Percentiles rank a stretch among this genome's conserved stretches.
These are phyloP conservation scores for Stevia rebaudiana DNA, from an alignment of 140 eudicot genomes.

Conservation along the genomic window DNA sequence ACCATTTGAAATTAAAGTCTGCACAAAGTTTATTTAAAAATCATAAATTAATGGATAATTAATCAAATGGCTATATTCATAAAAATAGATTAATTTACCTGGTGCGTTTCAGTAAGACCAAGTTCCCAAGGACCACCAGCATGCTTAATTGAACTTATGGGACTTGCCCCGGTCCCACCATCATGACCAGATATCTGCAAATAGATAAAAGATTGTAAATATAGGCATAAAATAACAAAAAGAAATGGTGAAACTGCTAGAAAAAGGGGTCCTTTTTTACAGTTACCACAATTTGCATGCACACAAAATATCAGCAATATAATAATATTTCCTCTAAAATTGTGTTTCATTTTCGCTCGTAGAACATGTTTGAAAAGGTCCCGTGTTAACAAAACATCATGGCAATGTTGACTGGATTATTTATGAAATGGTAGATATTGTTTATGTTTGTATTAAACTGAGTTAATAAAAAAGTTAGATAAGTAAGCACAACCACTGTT, in stretches of 20 bases:
- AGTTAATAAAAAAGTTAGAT: neutral
- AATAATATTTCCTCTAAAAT: neutral
- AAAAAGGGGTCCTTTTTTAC: neutral
- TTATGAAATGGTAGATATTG: neutral
- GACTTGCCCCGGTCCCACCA: constrained; percentile 99
- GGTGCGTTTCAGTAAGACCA: constrained; percentile 95
- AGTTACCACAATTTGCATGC: neutral
- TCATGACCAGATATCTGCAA: constrained; percentile 97
- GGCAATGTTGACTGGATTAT: neutral
- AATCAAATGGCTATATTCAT: constrained; percentile 1
- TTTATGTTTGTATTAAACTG: neutral
- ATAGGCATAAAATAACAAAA: neutral
- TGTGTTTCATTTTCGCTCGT: neutral
- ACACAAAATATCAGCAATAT: neutral
- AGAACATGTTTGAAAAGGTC: neutral
- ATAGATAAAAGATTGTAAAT: constrained; percentile 3
- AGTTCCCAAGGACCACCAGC: constrained; percentile 99
- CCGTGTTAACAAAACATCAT: neutral
- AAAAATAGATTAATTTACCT: constrained; percentile 54
- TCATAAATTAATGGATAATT: neutral
- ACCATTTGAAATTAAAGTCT: constrained; percentile 90
- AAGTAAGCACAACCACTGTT: too few species aligned
- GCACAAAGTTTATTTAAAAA: constrained; percentile 13
- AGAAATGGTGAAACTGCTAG: neutral
- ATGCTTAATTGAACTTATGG: constrained; percentile 96